Base-by-base conservation (phyloP, 2,329 filamentous ascomycete genomes). In the Talaromyces sp. region DNA sequence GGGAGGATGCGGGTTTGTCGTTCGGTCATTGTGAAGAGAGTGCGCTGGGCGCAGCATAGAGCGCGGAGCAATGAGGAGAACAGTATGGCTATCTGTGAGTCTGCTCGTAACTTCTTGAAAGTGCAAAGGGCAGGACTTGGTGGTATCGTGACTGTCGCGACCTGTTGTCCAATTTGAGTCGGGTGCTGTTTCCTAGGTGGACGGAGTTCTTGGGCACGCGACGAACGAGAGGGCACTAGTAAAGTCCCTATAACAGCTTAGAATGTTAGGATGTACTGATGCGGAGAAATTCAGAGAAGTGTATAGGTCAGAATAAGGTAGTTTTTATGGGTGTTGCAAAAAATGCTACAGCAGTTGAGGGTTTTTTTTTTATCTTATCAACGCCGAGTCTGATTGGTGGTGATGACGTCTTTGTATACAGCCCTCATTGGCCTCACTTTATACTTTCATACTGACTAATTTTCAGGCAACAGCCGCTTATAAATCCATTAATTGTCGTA, bases 1-100 rank as follows among this genome's bases (percentile, higher is more conserved):
- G 78, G 73, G 31, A 78, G 68, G 54, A 80, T 74, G 39, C 76
- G 74, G 41, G 79, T 78, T 49, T 59, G 50, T 35, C 69, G 66
- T 41, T 62, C 64, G 27, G 60, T 27, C 64, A 66, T 66, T 19
- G 64, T 52, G 59, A 22, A 50, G 27, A 66, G 13, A 35, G 33
- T 59, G 54, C 64, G 60, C 64, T 43, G 60, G 27, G 33, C 39
- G 35, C 52, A 52, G 41, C 59, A 43, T 56, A 39, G 59, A 41
- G 35, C 33, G 37, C 13, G n/a, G 25, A 52, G 64, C 15, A 62
- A 35, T 33, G 60, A 54, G 59, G 50, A 59, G 22, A 62, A 59
- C 64, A 66, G 59, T 37, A 41, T 62, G 60, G 15, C 33, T 63
- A 37, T 33, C 33, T 41, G n/a, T 37, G 35, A 37, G 10, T 37